Conservation (phyloP, 202 grass and related monocot genomes). For the Elaeis oleifera region DNA sequence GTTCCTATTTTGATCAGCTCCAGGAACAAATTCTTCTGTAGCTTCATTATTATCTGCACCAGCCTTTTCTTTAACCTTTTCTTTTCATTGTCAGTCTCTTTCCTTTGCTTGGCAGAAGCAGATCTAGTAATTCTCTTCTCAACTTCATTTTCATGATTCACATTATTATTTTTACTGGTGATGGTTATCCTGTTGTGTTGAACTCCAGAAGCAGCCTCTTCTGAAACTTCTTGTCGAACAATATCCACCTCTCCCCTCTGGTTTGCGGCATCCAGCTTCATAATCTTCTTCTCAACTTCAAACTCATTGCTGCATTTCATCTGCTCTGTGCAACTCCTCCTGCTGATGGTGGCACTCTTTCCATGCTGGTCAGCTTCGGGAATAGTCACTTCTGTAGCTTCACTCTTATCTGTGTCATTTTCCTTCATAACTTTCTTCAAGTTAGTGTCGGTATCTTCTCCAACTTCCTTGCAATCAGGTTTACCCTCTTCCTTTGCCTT, state of each 20-base stretch:
- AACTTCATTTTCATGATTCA: constrained; percentile 28
- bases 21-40: constrained; percentile 27
- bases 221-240: constrained; percentile 20
- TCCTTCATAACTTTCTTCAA: constrained; percentile 11
- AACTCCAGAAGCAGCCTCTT: constrained; percentile 23
- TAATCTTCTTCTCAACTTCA: neutral
- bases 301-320: neutral
- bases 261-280: neutral
- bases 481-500: constrained; percentile 18
- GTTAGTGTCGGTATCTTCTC: constrained; percentile 10
- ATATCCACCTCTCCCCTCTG: constrained; percentile 9
- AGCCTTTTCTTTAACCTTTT: constrained; percentile 15
- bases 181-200: constrained; percentile 45
- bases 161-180: constrained; percentile 26
- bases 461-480: constrained; percentile 26
- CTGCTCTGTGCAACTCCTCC: constrained; percentile 26
- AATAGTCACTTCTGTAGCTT: constrained; percentile 10
- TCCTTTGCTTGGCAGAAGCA: constrained; percentile 45
- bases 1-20: constrained; percentile 34
- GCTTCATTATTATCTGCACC: constrained; percentile 26
- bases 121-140: constrained; percentile 76
- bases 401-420: constrained; percentile 27
- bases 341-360: constrained; percentile 2
- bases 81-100: constrained; percentile 29
- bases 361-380: neutral